Evolutionary conservation across 2,329 filamentous ascomycete genomes (phyloP).

Genomic region (Cucurbitaria berberidis): DNA sequence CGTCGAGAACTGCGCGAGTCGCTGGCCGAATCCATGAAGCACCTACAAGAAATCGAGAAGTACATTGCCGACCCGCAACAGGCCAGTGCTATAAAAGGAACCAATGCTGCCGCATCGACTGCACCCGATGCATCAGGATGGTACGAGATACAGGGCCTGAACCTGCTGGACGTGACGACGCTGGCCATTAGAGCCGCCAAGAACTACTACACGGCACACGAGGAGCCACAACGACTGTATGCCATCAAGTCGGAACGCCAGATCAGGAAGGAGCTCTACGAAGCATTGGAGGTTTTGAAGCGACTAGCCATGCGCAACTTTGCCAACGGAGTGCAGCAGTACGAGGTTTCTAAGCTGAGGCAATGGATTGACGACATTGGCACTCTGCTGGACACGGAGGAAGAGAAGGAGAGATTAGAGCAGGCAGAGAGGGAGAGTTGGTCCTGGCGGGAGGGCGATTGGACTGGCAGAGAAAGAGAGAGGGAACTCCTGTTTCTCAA

Average conservation of each 20-base stretch:
- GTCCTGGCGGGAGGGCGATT: constrained; percentile 81
- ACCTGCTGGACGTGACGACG: constrained; percentile 90
- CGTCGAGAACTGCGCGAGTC: constrained; percentile 71
- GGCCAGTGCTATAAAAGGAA: constrained; percentile 11
- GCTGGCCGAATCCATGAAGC: constrained; percentile 71
- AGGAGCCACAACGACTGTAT: constrained; percentile 82
- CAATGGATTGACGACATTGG: constrained; percentile 82
- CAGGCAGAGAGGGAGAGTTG: constrained; percentile 73
- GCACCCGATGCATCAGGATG: constrained; percentile 65
- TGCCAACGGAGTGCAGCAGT: constrained; percentile 76
- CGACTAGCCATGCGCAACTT: constrained; percentile 90
- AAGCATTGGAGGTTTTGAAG: constrained; percentile 89
- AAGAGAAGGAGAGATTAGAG: constrained; percentile 77
- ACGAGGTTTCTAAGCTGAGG: constrained; percentile 77
- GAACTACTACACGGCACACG: constrained; percentile 94
- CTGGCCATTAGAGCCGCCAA: constrained; percentile 95
- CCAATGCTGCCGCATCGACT: constrained; percentile 15
- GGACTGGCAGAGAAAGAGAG: constrained; percentile 73
- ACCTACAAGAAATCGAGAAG: constrained; percentile 65
- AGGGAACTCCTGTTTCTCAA: constrained; percentile 82
- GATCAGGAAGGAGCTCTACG: constrained; percentile 81
- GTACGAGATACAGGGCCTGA: constrained; percentile 88
- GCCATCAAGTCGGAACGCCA: constrained; percentile 86
- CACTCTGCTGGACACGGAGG: constrained; percentile 76
- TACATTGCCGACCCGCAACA: constrained; percentile 25